Base-by-base conservation (phyloP, 495 filamentous ascomycete species). In the Oleoguttula mirabilis region DNA sequence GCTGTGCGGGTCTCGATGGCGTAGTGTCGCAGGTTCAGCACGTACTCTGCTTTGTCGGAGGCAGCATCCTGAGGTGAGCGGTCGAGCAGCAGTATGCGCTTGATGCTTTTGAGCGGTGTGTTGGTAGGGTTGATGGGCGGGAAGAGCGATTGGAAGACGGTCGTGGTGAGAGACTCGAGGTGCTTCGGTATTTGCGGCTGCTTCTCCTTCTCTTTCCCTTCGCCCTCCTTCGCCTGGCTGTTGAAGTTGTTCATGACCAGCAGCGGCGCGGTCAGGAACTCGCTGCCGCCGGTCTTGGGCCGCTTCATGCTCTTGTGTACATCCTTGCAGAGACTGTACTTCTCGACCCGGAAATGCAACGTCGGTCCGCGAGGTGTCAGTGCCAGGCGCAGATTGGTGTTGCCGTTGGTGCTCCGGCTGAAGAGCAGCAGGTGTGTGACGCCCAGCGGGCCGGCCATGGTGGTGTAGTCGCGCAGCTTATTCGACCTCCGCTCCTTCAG, bases 221-320 rank as follows among this genome's bases (percentile, higher is more conserved):
- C 76, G 36, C 66, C 59, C 25, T 65, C 59, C 8, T 72, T 63
- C 40, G 70, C 60, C 21, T 82, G 70, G 1, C 75, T 80, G 24
- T 71, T 73, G 63, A 99, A 94, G 58, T 94, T 94, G 65, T 99
- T 99, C 90, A 98, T 95, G 41, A 98, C 92, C 14, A 98, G 72
- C 75, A 80, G 37, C n/a, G 50, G 27, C 21, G 46, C 52, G 21
- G 24, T 41, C 27, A 42, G 33, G 30, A 41, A 53, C 22, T 32
- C 35, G 31, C 20, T 33, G 14, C 12, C 34, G 36, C 80, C 80
- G 19, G 76, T 81, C 55, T 75, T 72, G 2, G 90, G 87, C 54
- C 82, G 84, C 57, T 84, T 83, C 65, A 83, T 68, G 21, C 83
- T 76, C 47, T 75, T 81, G 55, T 76, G 72, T 8, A 99, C 71